A percentile compares a stretch with the other conserved stretches of the same genome.
These are phyloP conservation scores for Alternaria incomplexa DNA, from an alignment of 2,329 filamentous ascomycete species.

Conservation along the genomic window DNA sequence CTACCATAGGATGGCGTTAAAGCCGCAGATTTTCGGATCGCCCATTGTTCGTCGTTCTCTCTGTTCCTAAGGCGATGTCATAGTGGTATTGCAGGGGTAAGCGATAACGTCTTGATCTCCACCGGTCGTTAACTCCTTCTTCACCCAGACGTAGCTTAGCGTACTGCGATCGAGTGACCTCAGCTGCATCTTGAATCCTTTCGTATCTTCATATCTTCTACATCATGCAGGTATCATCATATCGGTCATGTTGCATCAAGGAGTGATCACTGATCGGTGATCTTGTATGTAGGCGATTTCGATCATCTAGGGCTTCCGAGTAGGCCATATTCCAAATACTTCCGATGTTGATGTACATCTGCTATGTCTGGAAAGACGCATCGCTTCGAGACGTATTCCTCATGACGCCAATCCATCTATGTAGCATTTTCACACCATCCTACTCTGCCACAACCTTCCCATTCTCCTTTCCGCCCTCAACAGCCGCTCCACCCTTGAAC, in stretches of 20 bases:
- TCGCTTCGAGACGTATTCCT: not conserved
- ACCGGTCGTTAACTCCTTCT: not conserved
- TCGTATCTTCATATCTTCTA: not conserved
- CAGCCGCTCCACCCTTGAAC: conserved; percentile 39
- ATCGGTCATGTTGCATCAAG: not conserved
- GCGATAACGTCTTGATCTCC: not conserved
- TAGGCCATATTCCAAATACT: not conserved
- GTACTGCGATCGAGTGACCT: not conserved
- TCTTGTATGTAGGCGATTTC: not conserved
- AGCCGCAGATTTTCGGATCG: not conserved
- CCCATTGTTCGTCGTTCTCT: not conserved
- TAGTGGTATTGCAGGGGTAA: not conserved
- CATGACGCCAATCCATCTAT: not conserved
- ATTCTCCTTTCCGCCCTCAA: conserved; percentile 40
- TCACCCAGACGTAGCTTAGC: not conserved
- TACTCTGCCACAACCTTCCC: conserved; percentile 36
- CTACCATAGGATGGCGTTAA: not conserved
- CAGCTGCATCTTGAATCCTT: not conserved
- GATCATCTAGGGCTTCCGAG: not conserved
- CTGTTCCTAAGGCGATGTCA: not conserved
- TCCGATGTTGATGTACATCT: not conserved
- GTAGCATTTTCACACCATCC: not conserved
- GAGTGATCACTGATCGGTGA: not conserved
- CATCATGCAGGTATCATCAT: not conserved
- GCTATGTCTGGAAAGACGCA: not conserved